Percentiles rank a stretch among this genome's conserved stretches.
Conservation (phyloP, 805 yeast species). For the Yarrowia yakushimensis region DNA sequence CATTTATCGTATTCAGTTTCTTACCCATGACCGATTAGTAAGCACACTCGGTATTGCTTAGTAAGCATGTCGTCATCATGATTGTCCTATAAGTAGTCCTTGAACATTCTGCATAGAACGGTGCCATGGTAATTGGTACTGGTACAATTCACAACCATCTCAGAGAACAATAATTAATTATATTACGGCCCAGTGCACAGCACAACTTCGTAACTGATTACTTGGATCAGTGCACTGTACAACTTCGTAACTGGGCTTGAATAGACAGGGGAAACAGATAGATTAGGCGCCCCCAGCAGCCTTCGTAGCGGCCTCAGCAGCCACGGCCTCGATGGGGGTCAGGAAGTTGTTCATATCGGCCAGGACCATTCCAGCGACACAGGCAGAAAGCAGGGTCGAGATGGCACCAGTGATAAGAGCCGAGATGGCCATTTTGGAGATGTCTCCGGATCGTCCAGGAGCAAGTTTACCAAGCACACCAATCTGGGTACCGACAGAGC, state of each 20-base stretch:
- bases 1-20: no score
- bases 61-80: no score
- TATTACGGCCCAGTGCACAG: background rate
- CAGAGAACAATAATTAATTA: background rate
- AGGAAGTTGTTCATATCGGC: conserved; percentile 42
- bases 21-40: no score
- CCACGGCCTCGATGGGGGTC: conserved; percentile 24
- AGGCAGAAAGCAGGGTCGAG: conserved; percentile 54
- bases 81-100: no score
- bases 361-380: conserved; percentile 62
- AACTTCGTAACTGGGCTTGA: conserved; percentile 12
- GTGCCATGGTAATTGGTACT: no score
- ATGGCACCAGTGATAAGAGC: conserved; percentile 53
- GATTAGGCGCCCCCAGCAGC: conserved; percentile 1
- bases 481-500: conserved; percentile 57
- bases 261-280: background rate
- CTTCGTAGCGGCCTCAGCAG: conserved; percentile 8
- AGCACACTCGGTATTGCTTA: no score
- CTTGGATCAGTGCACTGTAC: background rate
- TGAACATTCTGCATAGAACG: no score
- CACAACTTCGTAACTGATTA: conserved; percentile 6
- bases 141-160: no score
- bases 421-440: conserved; percentile 46
- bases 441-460: conserved; percentile 47
- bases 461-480: conserved; percentile 59